Evolutionary conservation across 2,329 filamentous ascomycete genomes (phyloP).

Genomic region (Fusarium nisikadoi): DNA sequence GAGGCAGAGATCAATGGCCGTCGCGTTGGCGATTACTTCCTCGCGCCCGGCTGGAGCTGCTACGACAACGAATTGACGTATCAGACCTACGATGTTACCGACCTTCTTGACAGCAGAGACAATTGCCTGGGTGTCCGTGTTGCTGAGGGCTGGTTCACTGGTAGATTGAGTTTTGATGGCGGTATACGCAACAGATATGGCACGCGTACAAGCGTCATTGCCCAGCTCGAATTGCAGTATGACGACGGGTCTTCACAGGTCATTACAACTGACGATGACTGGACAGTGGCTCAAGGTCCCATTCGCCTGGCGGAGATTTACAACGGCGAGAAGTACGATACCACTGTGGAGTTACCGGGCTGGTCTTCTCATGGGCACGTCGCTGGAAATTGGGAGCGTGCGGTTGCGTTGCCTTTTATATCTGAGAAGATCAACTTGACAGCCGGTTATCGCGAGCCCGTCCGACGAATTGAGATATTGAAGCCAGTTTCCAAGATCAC

Average conservation of each 20-base stretch:
- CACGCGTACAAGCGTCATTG: conserved; percentile 52
- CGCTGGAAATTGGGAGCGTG: conserved; percentile 23
- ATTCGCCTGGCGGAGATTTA: conserved; percentile 58
- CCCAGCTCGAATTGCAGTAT: conserved; percentile 52
- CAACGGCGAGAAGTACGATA: conserved; percentile 64
- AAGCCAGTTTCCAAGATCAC: conserved; percentile 47
- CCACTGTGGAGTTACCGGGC: conserved; percentile 38
- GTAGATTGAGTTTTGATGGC: conserved; percentile 48
- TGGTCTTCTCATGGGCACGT: conserved; percentile 25
- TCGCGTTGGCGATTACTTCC: conserved; percentile 52
- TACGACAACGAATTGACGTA: conserved; percentile 62
- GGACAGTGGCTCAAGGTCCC: conserved; percentile 51
- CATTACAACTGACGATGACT: conserved; percentile 52
- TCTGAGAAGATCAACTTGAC: conserved; percentile 44
- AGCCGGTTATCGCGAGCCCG: conserved; percentile 56
- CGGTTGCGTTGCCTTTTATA: conserved; percentile 16
- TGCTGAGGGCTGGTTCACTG: conserved; percentile 62
- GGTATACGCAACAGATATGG: conserved; percentile 50
- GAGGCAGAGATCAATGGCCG: conserved; percentile 57
- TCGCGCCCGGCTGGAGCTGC: conserved; percentile 64
- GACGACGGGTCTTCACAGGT: conserved; percentile 44
- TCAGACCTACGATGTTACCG: conserved; percentile 62
- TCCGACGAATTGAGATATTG: conserved; percentile 50
- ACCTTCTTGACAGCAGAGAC: conserved; percentile 44
- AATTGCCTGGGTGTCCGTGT: conserved; percentile 46